Evolutionary conservation across 805 yeast genomes (phyloP).

Genomic region (Candida schatavii): DNA sequence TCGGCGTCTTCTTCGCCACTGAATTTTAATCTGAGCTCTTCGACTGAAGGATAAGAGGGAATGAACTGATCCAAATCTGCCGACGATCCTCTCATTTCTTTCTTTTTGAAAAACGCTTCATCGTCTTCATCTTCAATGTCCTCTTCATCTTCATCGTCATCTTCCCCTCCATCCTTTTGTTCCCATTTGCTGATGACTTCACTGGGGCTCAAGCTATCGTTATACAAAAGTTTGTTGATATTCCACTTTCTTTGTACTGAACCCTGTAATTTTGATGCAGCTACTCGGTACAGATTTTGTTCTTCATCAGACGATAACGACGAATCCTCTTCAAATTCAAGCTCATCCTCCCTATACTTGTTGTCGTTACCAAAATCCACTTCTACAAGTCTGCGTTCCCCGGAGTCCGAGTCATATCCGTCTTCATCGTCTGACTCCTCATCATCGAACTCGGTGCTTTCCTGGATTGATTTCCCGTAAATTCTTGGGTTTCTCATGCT

Average conservation of each 20-base stretch:
- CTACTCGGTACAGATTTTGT: constrained; percentile 36
- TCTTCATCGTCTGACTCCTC: constrained; percentile 42
- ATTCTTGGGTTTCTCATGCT: constrained; percentile 60
- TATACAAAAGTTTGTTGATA: constrained; percentile 74
- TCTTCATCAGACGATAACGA: constrained; percentile 43
- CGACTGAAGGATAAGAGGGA: constrained; percentile 39
- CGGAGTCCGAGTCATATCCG: constrained; percentile 37
- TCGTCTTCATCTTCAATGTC: constrained; percentile 46
- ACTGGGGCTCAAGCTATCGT: constrained; percentile 70
- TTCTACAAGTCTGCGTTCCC: constrained; percentile 43
- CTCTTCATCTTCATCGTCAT: constrained; percentile 40
- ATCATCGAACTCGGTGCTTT: constrained; percentile 43
- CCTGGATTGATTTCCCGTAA: constrained; percentile 51
- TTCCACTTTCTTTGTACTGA: constrained; percentile 63
- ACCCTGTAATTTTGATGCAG: constrained; percentile 65
- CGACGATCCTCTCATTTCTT: constrained; percentile 22
- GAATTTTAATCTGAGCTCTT: constrained; percentile 48
- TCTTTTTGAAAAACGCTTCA: constrained; percentile 54
- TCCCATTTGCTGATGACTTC: constrained; percentile 75
- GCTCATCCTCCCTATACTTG: constrained; percentile 31
- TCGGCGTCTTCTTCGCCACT: constrained; percentile 39
- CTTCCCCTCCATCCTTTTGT: constrained; percentile 46
- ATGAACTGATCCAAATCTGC: constrained; percentile 37
- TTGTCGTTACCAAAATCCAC: constrained; percentile 42
- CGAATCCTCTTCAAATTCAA: constrained; percentile 47